A percentile compares a stretch with the other conserved stretches of the same genome.
Conservation (phyloP, 176 grass and related monocot genomes). For the maize (Zea mays) region Zm-B73-REFERENCE-NAM-5.0 NC_050100.1:113637501-113638000, state of each 20-base stretch:
- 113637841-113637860: too few species aligned
- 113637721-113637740: background rate
- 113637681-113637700: background rate
- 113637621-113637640: constrained; percentile 1
- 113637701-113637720: background rate
- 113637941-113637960: too few species aligned
- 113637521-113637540: constrained; percentile 26
- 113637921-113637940: too few species aligned
- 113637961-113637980: too few species aligned
- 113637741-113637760: background rate
- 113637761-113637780: too few species aligned
- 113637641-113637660: background rate
- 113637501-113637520: background rate
- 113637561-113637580: constrained; percentile 23
- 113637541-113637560: constrained; percentile 14
- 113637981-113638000: too few species aligned
- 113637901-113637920: too few species aligned
- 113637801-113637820: too few species aligned
- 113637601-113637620: constrained; percentile 21
- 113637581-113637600: constrained; percentile 20
- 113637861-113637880: too few species aligned
- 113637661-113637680: background rate
- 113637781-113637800: too few species aligned
- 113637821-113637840: too few species aligned
- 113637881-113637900: too few species aligned